Percentiles rank a stretch among this genome's conserved stretches.
phyloP scores from a whole-genome alignment of 1,284 basidiomycete species.

The Cystobasidium slooffiae region DNA sequence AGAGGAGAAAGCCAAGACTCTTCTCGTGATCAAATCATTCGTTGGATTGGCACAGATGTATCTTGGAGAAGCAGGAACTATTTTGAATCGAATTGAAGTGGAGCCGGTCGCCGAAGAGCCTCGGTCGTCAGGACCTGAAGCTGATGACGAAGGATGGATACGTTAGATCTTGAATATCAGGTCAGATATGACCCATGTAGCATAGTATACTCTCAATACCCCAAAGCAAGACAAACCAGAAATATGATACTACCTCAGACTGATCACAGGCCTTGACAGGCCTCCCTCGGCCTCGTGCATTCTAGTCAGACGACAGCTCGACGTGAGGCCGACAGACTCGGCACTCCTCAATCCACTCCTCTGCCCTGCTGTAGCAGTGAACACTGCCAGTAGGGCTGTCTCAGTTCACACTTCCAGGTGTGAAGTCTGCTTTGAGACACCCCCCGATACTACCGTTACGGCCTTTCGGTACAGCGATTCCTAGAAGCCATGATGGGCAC shows the following conservation, averaged over 20 bases:
- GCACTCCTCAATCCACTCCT: too few species aligned
- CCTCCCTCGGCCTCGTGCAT: neutral
- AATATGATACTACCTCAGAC: too few species aligned
- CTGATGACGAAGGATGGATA: slow-evolving; percentile 10
- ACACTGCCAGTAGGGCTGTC: slow-evolving; percentile 15
- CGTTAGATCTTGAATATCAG: neutral
- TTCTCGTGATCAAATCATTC: slow-evolving; percentile 16
- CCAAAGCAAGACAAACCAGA: too few species aligned
- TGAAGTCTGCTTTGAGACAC: neutral
- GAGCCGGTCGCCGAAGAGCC: slow-evolving; percentile 10
- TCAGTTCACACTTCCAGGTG: neutral
- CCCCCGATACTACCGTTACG: neutral
- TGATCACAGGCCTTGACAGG: too few species aligned
- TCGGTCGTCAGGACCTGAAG: slow-evolving; percentile 5
- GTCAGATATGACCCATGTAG: neutral
- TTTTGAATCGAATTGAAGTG: slow-evolving; percentile 3
- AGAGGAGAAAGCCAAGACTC: slow-evolving; percentile 17
- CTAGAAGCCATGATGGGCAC: slow-evolving; percentile 8
- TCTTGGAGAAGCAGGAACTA: neutral
- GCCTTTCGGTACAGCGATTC: neutral
- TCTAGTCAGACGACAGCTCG: neutral
- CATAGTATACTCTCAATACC: neutral
- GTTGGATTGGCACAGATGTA: neutral
- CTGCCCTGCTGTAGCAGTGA: slow-evolving; percentile 17
- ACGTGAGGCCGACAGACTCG: neutral